These are phyloP conservation scores for Botrytis porri DNA, from an alignment of 2,329 filamentous ascomycete species.

Conservation along the genomic window DNA sequence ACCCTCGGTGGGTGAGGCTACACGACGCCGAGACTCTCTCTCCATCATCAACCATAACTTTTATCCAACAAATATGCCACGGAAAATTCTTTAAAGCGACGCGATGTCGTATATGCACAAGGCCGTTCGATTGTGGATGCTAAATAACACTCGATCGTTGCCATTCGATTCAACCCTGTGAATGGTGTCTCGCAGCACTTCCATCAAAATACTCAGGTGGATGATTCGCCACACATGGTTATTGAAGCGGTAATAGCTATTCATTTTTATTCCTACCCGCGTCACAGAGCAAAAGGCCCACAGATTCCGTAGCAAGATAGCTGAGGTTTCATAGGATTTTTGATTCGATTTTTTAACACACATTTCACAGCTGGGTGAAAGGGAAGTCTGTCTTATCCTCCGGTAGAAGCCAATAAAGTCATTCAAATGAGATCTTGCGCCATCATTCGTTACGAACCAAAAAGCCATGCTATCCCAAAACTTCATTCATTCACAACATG, in stretches of 20 bases:
- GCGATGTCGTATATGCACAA: neutral
- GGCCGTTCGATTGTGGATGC: neutral
- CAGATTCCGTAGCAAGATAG: too few relatives aligned
- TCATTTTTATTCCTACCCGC: neutral
- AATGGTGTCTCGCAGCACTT: neutral
- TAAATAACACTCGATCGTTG: neutral
- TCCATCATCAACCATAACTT: neutral
- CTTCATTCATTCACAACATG: too few relatives aligned
- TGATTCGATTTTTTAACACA: neutral
- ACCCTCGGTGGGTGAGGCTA: neutral
- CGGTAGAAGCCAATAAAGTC: neutral
- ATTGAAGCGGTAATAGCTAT: neutral
- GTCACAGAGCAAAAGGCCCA: neutral
- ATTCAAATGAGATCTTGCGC: neutral
- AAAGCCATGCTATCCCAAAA: neutral
- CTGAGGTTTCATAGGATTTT: too few relatives aligned
- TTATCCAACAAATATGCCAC: neutral
- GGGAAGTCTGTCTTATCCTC: neutral
- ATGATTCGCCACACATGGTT: neutral
- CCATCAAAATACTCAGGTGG: neutral
- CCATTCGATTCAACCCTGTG: neutral
- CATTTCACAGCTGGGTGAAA: neutral
- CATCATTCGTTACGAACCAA: neutral
- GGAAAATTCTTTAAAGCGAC: neutral
- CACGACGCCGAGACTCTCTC: neutral